These are phyloP conservation scores for Lactarius sanguifluus DNA, from an alignment of 768 basidiomycete species.

Conservation along the genomic window DNA sequence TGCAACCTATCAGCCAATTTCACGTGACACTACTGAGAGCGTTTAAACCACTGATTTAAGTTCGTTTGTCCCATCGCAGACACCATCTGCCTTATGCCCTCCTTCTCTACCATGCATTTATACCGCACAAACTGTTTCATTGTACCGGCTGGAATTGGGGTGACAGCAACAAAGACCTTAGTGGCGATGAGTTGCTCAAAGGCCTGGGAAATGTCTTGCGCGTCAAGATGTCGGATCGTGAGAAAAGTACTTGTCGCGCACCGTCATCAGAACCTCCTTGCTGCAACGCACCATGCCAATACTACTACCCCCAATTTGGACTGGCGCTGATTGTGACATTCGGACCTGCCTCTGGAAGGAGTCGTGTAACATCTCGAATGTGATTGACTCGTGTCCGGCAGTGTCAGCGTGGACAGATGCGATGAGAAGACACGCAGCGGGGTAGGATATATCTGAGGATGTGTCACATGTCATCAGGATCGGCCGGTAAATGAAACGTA, in stretches of 20 bases:
- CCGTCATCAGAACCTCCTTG: constrained; percentile 62
- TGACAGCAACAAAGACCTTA: constrained; percentile 55
- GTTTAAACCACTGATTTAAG: constrained; percentile 76
- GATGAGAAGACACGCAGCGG: constrained; percentile 78
- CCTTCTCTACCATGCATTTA: constrained; percentile 60
- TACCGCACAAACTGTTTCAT: constrained; percentile 76
- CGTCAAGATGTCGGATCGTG: constrained; percentile 9
- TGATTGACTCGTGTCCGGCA: constrained; percentile 76
- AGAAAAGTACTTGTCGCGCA: constrained; percentile 40
- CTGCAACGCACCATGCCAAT: constrained; percentile 73
- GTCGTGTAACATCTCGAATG: constrained; percentile 89
- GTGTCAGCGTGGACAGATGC: constrained; percentile 77
- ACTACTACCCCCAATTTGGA: constrained; percentile 64
- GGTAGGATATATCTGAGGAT: constrained; percentile 66
- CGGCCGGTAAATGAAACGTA: constrained; percentile 35
- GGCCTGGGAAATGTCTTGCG: constrained; percentile 47
- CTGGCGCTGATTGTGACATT: constrained; percentile 68
- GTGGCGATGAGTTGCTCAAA: constrained; percentile 67
- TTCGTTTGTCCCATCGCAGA: constrained; percentile 65
- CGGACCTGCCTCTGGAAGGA: constrained; percentile 74
- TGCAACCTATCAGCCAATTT: not conserved
- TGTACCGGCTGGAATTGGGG: constrained; percentile 48
- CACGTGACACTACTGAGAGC: constrained; percentile 42
- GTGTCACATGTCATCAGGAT: constrained; percentile 16
- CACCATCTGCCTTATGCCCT: constrained; percentile 66